Evolutionary conservation across 2,329 filamentous ascomycete genomes (phyloP), one percentile per base, ranked within the genome.

Genomic region (Diaporthe citrichinensis): DNA sequence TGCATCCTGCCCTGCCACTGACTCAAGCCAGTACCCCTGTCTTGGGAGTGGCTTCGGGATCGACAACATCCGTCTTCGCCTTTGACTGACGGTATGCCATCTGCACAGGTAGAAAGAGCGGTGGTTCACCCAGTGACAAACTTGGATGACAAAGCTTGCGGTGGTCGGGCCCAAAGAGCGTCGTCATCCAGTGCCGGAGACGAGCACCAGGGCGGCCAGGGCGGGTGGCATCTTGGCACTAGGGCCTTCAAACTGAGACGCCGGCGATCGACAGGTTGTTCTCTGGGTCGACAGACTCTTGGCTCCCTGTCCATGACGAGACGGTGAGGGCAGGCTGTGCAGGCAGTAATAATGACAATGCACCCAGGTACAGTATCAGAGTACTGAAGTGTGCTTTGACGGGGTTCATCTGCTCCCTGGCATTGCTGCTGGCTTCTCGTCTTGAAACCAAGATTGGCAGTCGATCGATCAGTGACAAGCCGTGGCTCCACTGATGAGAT

Each of bases 381-480:
- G 36, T 2, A 14, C 3, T 17, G 6, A 28, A 23, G 39, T 46
- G 59, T 62, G 59, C 39, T 46, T 31, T 62, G 59, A 62, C 59
- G 59, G 39, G 59, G 59, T 46, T 46, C 59, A 46, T 65, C 61
- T 65, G 61, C 59, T 28, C 25, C 25, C 15, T 44, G 41, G 41
- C 15, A 44, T 44, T 44, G 12, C n/a, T 53, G 8, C 0, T 23
- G 46, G 34, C 49, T 53, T 14, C 20, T 9, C 25, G 34, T 51
- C 31, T 69, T 55, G 49, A 69, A 69, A 69, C 65, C 17, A 3
- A 69, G 65, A 69, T 69, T 55, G n/a, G n/a, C 49, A 41, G 65
- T 69, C 46, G 65, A 69, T 69, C 65, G 65, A 55, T 39, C 65
- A 69, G n/a, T 69, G 65, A 69, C 65, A 69, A 68, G 65, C 15